These are phyloP conservation scores for Apium graveolens DNA, from an alignment of 129 eudicot genomes.

Conservation along the genomic window DNA sequence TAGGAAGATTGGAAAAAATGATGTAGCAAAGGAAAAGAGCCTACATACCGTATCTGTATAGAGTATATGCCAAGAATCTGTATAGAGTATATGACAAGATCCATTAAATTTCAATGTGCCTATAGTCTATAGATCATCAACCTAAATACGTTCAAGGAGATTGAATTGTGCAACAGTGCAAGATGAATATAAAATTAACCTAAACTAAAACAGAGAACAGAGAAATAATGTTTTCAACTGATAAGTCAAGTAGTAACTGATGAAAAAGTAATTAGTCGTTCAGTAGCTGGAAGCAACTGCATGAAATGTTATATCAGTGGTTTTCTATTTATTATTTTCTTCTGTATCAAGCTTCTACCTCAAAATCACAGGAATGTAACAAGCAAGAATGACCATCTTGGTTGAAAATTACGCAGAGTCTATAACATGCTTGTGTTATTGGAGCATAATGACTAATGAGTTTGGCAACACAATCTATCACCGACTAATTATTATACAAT, in stretches of 20 bases:
- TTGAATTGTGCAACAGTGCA: background rate
- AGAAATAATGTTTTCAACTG: background rate
- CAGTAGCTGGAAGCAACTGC: background rate
- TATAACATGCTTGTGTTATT: background rate
- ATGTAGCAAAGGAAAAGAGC: background rate
- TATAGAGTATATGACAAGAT: background rate
- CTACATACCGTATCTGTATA: background rate
- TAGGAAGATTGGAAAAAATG: background rate
- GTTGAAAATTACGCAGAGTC: too few relatives aligned
- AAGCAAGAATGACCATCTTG: too few relatives aligned
- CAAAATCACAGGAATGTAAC: background rate
- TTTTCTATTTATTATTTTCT: background rate
- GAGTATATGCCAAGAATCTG: background rate
- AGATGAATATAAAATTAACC: background rate
- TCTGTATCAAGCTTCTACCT: background rate
- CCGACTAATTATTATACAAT: background rate
- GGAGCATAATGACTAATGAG: background rate
- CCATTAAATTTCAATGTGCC: background rate
- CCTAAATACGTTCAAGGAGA: background rate
- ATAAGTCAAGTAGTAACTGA: background rate
- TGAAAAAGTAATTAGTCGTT: background rate
- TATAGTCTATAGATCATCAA: background rate
- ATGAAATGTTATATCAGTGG: background rate
- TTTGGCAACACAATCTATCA: too few relatives aligned
- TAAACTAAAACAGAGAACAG: background rate